Conservation (phyloP, 305 asterid genomes). For the Fraxinus sp. region DNA sequence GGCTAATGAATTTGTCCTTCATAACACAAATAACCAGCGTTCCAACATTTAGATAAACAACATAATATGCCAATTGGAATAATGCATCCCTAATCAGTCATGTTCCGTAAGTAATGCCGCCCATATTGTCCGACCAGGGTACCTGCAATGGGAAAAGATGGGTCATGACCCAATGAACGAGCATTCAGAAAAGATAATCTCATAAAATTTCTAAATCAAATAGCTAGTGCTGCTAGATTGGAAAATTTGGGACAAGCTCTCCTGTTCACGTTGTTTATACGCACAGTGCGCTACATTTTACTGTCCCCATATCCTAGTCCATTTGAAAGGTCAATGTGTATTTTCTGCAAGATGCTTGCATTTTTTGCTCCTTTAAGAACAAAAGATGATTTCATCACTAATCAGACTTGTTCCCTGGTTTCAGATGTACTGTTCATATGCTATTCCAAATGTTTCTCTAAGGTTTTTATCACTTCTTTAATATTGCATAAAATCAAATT, state of each 20-base stretch:
- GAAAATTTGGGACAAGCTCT: neutral
- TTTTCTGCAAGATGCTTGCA: neutral
- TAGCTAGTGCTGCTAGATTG: neutral
- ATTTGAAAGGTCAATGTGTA: neutral
- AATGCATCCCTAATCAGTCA: constrained; percentile 22
- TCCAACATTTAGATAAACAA: constrained; percentile 17
- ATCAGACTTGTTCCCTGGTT: neutral
- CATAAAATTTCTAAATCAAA: neutral
- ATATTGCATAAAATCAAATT: neutral
- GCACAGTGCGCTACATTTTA: neutral
- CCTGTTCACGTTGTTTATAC: constrained; percentile 5
- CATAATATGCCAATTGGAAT: constrained; percentile 20
- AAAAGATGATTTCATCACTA: neutral
- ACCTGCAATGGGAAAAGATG: constrained; percentile 3
- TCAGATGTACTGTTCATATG: neutral
- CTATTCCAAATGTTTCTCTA: neutral
- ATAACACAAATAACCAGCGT: constrained; percentile 24
- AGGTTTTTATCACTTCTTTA: neutral
- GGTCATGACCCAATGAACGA: neutral
- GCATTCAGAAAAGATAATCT: constrained; percentile 6
- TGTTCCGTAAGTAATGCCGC: constrained; percentile 24
- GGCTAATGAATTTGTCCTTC: constrained; percentile 21
- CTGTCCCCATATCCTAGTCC: neutral
- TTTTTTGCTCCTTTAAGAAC: neutral
- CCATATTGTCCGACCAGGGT: constrained; percentile 6